A percentile compares a stretch with the other conserved stretches of the same genome.
Evolutionary conservation across 352 stramenopile species (phyloP).

Genomic region (Aphanomyces invadans): DNA sequence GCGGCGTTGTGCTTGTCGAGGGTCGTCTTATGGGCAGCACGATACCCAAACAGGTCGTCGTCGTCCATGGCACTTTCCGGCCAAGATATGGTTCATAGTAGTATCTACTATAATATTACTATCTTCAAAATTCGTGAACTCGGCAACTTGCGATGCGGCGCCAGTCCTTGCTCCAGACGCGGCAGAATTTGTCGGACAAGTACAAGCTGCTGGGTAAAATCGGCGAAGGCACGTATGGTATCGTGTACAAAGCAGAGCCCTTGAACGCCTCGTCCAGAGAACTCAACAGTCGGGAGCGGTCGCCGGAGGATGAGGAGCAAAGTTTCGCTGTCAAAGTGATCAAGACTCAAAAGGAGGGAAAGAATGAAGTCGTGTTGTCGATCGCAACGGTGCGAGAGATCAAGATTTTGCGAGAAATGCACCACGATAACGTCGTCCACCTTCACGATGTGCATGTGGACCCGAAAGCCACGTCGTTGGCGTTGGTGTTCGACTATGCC

Average conservation of each 20-base stretch:
- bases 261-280: constrained; percentile 30
- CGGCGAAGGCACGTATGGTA: constrained; percentile 82
- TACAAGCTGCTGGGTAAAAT: constrained; percentile 85
- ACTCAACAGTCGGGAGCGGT: background rate
- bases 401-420: constrained; percentile 79
- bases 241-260: constrained; percentile 84
- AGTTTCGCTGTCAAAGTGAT: constrained; percentile 86
- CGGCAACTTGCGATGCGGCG: no score
- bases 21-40: background rate
- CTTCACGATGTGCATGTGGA: constrained; percentile 83
- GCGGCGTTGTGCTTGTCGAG: background rate
- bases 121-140: no score
- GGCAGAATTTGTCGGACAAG: constrained; percentile 62
- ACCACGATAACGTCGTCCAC: constrained; percentile 84
- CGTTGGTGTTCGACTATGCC: constrained; percentile 85
- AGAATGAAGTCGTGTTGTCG: constrained; percentile 84
- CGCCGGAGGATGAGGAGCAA: constrained; percentile 58
- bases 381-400: constrained; percentile 86
- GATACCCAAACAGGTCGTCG: background rate
- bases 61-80: background rate
- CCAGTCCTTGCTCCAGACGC: constrained; percentile 18
- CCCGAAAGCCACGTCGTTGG: constrained; percentile 69
- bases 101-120: background rate
- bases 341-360: constrained; percentile 85
- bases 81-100: background rate